A percentile compares a stretch with the other conserved stretches of the same genome.
Evolutionary conservation across 2,329 filamentous ascomycete genomes (phyloP).

Genomic region (Diplodia mutila): DNA sequence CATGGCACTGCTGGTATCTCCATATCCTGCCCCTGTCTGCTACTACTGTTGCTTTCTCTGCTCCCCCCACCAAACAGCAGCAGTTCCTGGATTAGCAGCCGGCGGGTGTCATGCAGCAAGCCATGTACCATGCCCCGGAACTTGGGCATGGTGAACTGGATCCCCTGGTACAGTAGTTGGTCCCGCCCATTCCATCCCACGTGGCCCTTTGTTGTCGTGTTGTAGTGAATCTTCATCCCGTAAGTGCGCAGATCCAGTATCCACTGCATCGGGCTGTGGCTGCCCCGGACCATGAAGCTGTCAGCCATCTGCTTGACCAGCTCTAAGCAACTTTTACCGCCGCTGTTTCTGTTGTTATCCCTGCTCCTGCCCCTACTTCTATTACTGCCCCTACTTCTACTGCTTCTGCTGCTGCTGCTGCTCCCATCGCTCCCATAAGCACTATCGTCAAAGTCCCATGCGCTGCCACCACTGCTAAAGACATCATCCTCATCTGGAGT

Average conservation of each 20-base stretch:
- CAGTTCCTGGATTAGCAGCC: neutral
- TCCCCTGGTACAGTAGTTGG: constrained; percentile 28
- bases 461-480: neutral
- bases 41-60: too few species aligned
- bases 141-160: constrained; percentile 26
- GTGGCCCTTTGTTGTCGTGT: neutral
- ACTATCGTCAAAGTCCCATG: constrained; percentile 20
- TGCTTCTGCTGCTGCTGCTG: too few species aligned
- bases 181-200: constrained; percentile 27
- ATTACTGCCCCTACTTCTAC: too few species aligned
- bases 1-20: neutral
- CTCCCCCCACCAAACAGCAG: neutral
- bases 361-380: too few species aligned
- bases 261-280: too few species aligned
- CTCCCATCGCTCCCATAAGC: constrained; percentile 26
- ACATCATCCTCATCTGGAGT: neutral
- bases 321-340: constrained; percentile 28
- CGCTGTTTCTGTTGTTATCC: too few species aligned
- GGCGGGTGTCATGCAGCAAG: neutral
- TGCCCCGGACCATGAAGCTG: too few species aligned
- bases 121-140: constrained; percentile 25
- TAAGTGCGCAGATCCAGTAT: too few species aligned
- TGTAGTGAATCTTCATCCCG: too few species aligned
- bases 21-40: neutral
- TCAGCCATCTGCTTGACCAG: constrained; percentile 21